Evolutionary conservation across 176 grass and related monocot genomes (phyloP).

Genomic region (Thinopyrum elongatum): DNA sequence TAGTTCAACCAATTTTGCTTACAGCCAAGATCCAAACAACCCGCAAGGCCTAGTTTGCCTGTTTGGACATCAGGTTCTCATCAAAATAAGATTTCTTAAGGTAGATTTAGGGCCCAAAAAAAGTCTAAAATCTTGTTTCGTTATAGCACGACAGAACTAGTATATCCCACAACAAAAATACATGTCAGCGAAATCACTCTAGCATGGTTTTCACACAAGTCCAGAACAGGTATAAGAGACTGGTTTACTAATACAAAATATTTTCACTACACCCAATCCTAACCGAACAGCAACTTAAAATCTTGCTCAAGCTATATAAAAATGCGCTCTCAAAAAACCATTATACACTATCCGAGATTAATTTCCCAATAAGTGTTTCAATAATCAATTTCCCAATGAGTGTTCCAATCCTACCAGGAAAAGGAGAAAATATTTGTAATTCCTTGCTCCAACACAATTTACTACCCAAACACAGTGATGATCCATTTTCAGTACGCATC

Average conservation of each 20-base stretch:
- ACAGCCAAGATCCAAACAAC: not conserved
- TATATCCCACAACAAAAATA: not conserved
- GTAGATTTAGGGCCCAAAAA: not conserved
- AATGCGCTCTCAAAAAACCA: not conserved
- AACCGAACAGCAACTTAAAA: not conserved
- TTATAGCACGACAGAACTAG: not conserved
- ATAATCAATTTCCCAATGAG: not conserved
- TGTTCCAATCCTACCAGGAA: conserved; percentile 64
- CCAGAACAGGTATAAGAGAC: not conserved
- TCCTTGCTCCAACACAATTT: conserved; percentile 82
- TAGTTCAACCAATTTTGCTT: not conserved
- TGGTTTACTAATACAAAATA: not conserved
- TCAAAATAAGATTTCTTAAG: not conserved
- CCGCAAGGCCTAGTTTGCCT: not conserved
- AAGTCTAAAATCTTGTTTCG: not conserved
- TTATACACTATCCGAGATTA: not conserved
- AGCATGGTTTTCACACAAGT: not conserved
- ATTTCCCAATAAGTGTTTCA: not conserved
- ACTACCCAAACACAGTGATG: conserved; percentile 98
- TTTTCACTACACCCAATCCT: not conserved
- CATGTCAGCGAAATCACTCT: not conserved
- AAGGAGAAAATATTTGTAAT: conserved; percentile 95
- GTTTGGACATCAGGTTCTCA: not conserved
- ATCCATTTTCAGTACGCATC: conserved; percentile 97
- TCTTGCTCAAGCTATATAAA: not conserved